A percentile compares a stretch with the other conserved stretches of the same genome.
These are phyloP conservation scores for Neocallimastix lanati DNA, from an alignment of 192 early-diverging fungal genomes.

Conservation along the genomic window DNA sequence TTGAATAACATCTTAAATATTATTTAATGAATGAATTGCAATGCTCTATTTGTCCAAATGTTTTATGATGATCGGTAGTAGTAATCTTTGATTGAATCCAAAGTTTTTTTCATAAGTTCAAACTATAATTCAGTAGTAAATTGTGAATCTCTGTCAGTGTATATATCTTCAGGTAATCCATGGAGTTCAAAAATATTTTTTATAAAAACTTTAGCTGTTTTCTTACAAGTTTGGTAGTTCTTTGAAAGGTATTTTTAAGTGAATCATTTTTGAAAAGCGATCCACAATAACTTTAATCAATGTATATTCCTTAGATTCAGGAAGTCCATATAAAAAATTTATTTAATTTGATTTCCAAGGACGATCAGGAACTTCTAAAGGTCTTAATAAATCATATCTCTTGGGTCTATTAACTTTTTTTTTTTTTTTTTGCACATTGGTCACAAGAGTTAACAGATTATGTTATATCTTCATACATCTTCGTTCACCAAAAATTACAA, in stretches of 20 bases:
- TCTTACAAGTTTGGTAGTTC: slow-evolving; percentile 1
- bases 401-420: slow-evolving; percentile 10
- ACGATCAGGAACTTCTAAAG: slow-evolving; percentile 8
- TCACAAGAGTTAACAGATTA: slow-evolving; percentile 12
- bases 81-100: slow-evolving; percentile 11
- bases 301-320: not conserved
- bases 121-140: slow-evolving; percentile 21
- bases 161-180: slow-evolving; percentile 18
- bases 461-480: slow-evolving; percentile 9
- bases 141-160: slow-evolving; percentile 15
- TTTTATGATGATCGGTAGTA: slow-evolving; percentile 16
- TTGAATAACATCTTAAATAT: slow-evolving; percentile 11
- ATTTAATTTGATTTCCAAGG: slow-evolving; percentile 24
- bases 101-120: slow-evolving; percentile 3
- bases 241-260: slow-evolving; percentile 2
- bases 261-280: slow-evolving; percentile 14
- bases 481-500: slow-evolving; percentile 12
- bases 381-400: slow-evolving; percentile 12
- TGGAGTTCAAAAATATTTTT: slow-evolving; percentile 7
- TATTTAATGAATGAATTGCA: slow-evolving; percentile 15
- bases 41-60: slow-evolving; percentile 17
- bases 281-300: too few species aligned
- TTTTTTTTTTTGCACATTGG: slow-evolving; percentile 8
- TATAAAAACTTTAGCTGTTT: slow-evolving; percentile 5
- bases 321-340: slow-evolving; percentile 21